Evolutionary conservation across 306 rosid genomes (phyloP).

Genomic region (Morella rubra): DNA sequence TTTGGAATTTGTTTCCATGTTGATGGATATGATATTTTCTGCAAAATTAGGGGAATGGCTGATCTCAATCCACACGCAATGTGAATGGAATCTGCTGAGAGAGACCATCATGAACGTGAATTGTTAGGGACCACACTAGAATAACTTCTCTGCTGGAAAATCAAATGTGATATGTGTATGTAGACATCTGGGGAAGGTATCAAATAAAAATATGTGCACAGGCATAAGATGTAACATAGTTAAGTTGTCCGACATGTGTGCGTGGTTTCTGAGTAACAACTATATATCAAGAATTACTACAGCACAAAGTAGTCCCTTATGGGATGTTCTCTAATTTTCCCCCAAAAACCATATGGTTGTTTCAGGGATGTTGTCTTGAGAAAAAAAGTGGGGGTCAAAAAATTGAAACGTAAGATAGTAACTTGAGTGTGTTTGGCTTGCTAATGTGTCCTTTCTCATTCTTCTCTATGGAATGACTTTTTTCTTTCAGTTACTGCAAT

Average conservation of each 20-base stretch:
- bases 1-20: background rate
- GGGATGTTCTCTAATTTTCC: background rate
- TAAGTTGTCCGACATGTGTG: background rate
- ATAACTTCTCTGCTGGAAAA: background rate
- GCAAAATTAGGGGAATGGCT: background rate
- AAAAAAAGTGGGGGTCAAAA: too few relatives aligned
- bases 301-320: background rate
- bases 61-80: background rate
- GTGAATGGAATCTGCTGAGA: slow-evolving; percentile 1
- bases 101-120: background rate
- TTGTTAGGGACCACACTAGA: background rate
- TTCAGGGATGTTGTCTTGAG: too few relatives aligned
- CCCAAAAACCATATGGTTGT: too few relatives aligned
- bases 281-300: background rate
- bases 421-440: background rate
- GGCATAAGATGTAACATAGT: background rate
- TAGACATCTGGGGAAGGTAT: background rate
- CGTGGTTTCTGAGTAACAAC: background rate
- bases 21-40: background rate
- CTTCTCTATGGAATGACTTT: background rate
- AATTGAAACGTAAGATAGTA: background rate
- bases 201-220: background rate
- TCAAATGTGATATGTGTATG: background rate
- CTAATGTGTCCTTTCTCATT: background rate
- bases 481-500: background rate